Conservation (phyloP, 345 rosid genomes). For the Ailanthus altissimus region DNA sequence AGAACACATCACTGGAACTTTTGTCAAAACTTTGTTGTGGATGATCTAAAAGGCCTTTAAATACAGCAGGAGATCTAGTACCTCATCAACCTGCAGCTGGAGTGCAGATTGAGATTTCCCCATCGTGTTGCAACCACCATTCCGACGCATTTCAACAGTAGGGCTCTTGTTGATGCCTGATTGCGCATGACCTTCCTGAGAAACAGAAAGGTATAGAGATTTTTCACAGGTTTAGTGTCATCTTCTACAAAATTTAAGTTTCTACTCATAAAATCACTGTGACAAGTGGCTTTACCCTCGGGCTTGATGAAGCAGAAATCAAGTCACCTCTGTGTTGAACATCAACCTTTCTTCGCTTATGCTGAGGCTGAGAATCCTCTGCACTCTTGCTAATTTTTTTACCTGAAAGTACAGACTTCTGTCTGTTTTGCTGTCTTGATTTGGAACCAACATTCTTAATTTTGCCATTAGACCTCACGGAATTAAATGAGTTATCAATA, state of each 20-base stretch:
- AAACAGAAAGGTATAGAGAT: conserved; percentile 26
- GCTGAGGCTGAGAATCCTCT: conserved; percentile 42
- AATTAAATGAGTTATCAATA: conserved; percentile 1
- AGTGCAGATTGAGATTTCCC: conserved; percentile 40
- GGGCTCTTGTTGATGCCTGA: conserved; percentile 31
- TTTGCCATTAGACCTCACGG: conserved; percentile 15
- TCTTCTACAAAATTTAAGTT: conserved; percentile 16
- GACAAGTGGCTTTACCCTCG: conserved; percentile 37
- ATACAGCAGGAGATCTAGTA: conserved; percentile 26
- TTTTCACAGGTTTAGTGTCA: conserved; percentile 18
- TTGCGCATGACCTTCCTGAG: conserved; percentile 35
- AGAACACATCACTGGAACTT: neutral
- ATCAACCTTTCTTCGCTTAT: conserved; percentile 51
- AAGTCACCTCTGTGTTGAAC: conserved; percentile 25
- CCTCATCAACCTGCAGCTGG: conserved; percentile 52
- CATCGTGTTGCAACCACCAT: conserved; percentile 31
- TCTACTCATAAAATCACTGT: conserved; percentile 17
- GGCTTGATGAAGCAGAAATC: conserved; percentile 39
- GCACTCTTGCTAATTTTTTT: conserved; percentile 28
- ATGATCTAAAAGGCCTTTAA: neutral
- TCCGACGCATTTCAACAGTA: conserved; percentile 26
- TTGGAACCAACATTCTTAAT: conserved; percentile 28
- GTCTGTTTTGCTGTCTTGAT: conserved; percentile 28
- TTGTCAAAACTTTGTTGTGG: neutral
- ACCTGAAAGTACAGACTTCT: conserved; percentile 28